Base-by-base conservation (phyloP, 305 asterid species). In the Fraxinus albicans region DNA sequence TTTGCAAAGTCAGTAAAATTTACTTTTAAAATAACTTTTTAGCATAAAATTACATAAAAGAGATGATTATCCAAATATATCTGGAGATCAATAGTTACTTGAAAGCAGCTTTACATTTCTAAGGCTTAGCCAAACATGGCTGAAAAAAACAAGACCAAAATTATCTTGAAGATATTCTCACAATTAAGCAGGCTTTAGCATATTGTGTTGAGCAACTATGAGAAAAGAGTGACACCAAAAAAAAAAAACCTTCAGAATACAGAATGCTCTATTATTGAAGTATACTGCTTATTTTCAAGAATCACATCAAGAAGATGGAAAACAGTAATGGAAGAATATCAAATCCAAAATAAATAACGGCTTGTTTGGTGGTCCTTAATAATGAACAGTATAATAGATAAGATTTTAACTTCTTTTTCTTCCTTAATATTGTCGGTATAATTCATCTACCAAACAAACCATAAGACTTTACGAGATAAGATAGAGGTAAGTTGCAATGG, bases 241-340 rank as follows among this genome's bases (percentile, higher is more conserved):
- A 36, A 36, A 7, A 65, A 7, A 21, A 47, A 1, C 25, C 31
- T 21, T 65, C 73, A 1, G 0, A 65, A 65, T 65, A 13, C 31
- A 25, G 7, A 65, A 23, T 23, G 73, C 73, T 65, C n/a, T 65
- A 65, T 3, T 63, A 23, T 23, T 65, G 73, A 23, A 65, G 31
- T 65, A 65, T 23, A 27, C 7, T 65, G 73, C 74, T 67, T 67
- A 12, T 21, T 73, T 35, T 34, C 27, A 67, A 3, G 74, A 34
- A 33, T 73, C 77, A 34, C 77, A 97, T 47, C 95, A 15, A 72
- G 38, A 31, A 70, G 23, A 31, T 70, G 15, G 36, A 27, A 33
- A 72, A 33, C 19, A 34, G 1, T 15, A 33, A 2, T 4, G 9
- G 40, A 12, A 70, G 40, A 70, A 31, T 17, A 31, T 97, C 6